Evolutionary conservation across 805 yeast species (phyloP).

Genomic region (Kodamaea hsintzibuensis): DNA sequence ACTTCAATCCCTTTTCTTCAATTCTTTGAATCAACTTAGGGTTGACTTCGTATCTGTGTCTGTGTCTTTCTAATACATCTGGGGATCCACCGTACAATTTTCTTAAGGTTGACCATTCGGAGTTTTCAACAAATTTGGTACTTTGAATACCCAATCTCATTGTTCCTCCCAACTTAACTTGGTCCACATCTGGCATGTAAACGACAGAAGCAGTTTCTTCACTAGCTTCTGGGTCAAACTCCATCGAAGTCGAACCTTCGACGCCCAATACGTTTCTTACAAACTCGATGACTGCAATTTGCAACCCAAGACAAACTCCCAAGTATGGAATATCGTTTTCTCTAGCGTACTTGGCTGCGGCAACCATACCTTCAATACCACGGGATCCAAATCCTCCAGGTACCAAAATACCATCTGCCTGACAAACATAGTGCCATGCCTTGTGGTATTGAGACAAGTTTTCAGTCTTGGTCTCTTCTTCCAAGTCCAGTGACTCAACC

Average conservation of each 20-base stretch:
- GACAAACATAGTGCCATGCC: slow-evolving; percentile 92
- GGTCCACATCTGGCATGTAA: slow-evolving; percentile 98
- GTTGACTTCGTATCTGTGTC: slow-evolving; percentile 97
- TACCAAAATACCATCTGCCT: slow-evolving; percentile 94
- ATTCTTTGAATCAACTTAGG: slow-evolving; percentile 73
- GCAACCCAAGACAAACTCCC: slow-evolving; percentile 97
- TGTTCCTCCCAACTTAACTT: slow-evolving; percentile 95
- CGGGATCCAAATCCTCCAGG: slow-evolving; percentile 99
- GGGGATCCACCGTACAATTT: slow-evolving; percentile 73
- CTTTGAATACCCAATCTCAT: slow-evolving; percentile 97
- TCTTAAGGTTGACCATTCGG: slow-evolving; percentile 70
- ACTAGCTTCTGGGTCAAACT: slow-evolving; percentile 65
- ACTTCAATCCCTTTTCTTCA: slow-evolving; percentile 77
- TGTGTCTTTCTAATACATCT: slow-evolving; percentile 86
- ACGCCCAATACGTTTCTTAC: slow-evolving; percentile 77
- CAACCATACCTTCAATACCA: slow-evolving; percentile 98
- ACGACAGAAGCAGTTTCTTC: slow-evolving; percentile 76
- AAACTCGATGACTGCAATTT: slow-evolving; percentile 93
- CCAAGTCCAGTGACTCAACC: slow-evolving; percentile 95
- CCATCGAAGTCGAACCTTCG: slow-evolving; percentile 73
- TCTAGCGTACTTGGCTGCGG: slow-evolving; percentile 98
- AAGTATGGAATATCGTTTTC: slow-evolving; percentile 90
- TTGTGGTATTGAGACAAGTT: slow-evolving; percentile 82
- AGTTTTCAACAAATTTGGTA: slow-evolving; percentile 70
- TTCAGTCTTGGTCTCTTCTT: slow-evolving; percentile 61